These are phyloP conservation scores for Fusarium oxysporum DNA, from an alignment of 2,329 filamentous ascomycete species.

Conservation along the genomic window DNA sequence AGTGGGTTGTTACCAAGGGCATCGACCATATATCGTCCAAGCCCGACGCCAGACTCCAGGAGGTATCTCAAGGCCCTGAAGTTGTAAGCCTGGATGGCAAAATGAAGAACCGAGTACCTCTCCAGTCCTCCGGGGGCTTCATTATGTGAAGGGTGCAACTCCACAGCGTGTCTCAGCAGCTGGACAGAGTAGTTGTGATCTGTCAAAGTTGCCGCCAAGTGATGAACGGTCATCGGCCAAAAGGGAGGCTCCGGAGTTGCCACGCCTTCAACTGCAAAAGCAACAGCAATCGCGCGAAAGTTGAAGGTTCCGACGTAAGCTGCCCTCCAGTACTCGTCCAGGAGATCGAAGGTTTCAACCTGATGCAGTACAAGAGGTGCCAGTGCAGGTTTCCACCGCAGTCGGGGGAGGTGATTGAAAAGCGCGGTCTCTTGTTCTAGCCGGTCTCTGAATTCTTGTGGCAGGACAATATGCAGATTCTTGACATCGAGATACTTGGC, in stretches of 20 bases:
- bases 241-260: neutral
- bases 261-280: neutral
- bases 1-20: slow-evolving; percentile 2
- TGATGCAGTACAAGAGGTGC: neutral
- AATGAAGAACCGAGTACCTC: slow-evolving; percentile 3
- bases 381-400: slow-evolving; percentile 1
- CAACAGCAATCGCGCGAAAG: neutral
- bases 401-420: neutral
- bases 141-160: neutral
- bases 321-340: neutral
- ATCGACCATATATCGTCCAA: neutral
- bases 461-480: neutral
- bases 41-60: neutral
- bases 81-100: slow-evolving; percentile 7
- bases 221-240: slow-evolving; percentile 1
- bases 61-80: neutral
- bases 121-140: neutral
- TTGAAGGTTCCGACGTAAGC: neutral
- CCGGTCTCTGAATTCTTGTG: neutral
- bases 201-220: neutral
- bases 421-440: neutral
- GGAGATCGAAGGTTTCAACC: neutral
- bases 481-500: neutral
- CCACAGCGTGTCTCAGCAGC: neutral
- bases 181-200: neutral